Evolutionary conservation across 1,139 yeast genomes (phyloP), one percentile per base, ranked within the genome.

Genomic region (Eremothecium gossypii): DNA sequence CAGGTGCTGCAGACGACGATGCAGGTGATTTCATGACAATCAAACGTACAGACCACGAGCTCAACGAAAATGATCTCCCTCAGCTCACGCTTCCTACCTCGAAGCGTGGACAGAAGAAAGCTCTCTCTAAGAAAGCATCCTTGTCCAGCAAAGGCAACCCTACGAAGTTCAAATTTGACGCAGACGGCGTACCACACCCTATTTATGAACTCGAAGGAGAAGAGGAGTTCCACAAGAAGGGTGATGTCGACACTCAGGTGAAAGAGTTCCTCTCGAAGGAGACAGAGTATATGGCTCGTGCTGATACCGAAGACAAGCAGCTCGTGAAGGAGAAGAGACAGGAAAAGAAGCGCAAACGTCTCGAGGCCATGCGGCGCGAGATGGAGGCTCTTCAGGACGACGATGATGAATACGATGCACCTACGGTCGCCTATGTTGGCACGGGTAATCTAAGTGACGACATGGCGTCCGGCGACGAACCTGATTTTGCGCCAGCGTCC

Each of bases 151-250:
- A 74, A 47, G 83, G 87, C 7, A 76, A 77, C 47, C 81, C 96
- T 12, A 76, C 85, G 28, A 91, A 86, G 61, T 65, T 91, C 53
- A 73, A 76, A 43, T 91, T 91, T 60, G 99, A 91, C 58, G 98
- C 91, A 49, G 96, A 91, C 2, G 99, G 99, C 33, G 70, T 71
- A 7, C 80, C 97, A 0, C 97, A 89, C 64, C 84, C 94, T 10
- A 70, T 89, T 10, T 91, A 91, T 58, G 97, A 91, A 64, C 71
- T 91, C 47, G 91, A 86, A 59, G 86, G 82, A 51, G 96, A 87
- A 62, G 94, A 80, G 38, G 95, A 83, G 47, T 91, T 93, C 73
- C 73, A 65, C 49, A 76, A 74, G 49, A 76, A 73, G 27, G 97
- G 97, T 41, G 83, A 77, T 55, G 89, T 91, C 1, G 67, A 67